Percentiles rank a stretch among this genome's conserved stretches.
These are phyloP conservation scores for Eucalyptus curtisii DNA, from an alignment of 345 rosid species.

Conservation along the genomic window DNA sequence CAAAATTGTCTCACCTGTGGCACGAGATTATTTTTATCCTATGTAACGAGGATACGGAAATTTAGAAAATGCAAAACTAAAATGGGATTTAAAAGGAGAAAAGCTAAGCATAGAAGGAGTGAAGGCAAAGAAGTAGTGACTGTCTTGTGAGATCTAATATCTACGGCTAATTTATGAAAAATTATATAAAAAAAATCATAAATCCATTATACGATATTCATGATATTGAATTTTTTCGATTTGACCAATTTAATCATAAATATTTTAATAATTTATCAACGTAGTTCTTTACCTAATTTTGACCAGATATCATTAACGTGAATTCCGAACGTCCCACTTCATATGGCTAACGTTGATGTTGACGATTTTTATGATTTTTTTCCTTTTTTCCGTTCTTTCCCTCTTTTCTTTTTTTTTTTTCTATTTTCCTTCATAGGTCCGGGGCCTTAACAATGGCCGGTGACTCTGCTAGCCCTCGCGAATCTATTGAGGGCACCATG, in stretches of 20 bases:
- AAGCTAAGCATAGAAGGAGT: not conserved
- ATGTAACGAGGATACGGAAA: not conserved
- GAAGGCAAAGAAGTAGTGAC: not conserved
- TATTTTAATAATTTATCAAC: rapidly evolving
- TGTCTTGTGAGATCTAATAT: not conserved
- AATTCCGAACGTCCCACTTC: rapidly evolving
- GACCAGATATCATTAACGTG: rapidly evolving
- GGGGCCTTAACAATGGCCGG: rapidly evolving
- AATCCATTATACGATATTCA: rapidly evolving
- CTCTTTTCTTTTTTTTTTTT: rapidly evolving
- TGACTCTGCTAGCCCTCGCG: rapidly evolving
- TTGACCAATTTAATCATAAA: too few relatives aligned
- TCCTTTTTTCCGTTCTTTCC: rapidly evolving
- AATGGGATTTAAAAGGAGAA: not conserved
- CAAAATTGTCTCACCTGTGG: not conserved
- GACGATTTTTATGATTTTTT: too few relatives aligned
- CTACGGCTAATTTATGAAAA: not conserved
- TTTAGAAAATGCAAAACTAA: not conserved
- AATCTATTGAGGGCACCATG: rapidly evolving
- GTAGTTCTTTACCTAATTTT: too few relatives aligned
- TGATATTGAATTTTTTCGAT: rapidly evolving
- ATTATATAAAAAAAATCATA: too few relatives aligned
- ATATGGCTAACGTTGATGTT: rapidly evolving
- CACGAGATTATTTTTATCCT: not conserved
- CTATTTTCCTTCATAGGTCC: rapidly evolving